Base-by-base conservation (phyloP, 1,284 basidiomycete genomes). In the Porphyrellus sp. region DNA sequence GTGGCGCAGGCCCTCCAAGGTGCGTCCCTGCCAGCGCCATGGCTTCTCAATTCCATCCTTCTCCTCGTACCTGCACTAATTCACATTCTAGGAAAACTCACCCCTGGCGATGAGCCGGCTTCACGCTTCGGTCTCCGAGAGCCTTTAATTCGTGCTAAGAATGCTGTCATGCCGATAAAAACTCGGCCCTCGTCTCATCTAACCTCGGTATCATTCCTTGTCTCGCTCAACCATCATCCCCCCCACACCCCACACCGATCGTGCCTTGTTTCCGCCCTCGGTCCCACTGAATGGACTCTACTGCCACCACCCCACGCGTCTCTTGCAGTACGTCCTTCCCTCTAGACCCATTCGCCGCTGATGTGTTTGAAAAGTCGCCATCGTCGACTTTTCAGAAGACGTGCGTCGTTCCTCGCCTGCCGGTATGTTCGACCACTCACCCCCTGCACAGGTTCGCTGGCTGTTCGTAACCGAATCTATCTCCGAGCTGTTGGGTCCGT, bases 301-400 rank as follows among this genome's bases (percentile, higher is more conserved):
- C 51, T 1, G 30, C 34, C 25, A 70, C 57, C 27, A 75, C 79
- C 6, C 81, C 83, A 24, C 78, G 77, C 59, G 75, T 86, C 42
- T 88, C 86, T 27, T 88, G 86, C 75, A 87, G 86, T 87, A 57
- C 49, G 83, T 77, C 33, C 53, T 37, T 51, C 49, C 46, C 54
- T 31, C 34, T 41, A 34, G 18, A 30, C 44, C 9, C 23, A 25
- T 41, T 7, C 33, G 31, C 18, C 16, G 31, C 51, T 63, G 21
- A 68, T 37, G 43, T 53, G 28, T 30, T 28, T 43, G 54, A 43
- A n/a, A 62, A 88, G 85, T 88, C 55, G 83, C 81, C 9, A 87
- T 88, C 59, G 81, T 86, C 30, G 85, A 89, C 67, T 88, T 89
- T 68, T 82, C 83, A 15, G 77, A 85, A 69, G 75, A 86, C 67